Base-by-base conservation (phyloP, 148 eudicot species). In the Suaeda aralocaspica region DNA sequence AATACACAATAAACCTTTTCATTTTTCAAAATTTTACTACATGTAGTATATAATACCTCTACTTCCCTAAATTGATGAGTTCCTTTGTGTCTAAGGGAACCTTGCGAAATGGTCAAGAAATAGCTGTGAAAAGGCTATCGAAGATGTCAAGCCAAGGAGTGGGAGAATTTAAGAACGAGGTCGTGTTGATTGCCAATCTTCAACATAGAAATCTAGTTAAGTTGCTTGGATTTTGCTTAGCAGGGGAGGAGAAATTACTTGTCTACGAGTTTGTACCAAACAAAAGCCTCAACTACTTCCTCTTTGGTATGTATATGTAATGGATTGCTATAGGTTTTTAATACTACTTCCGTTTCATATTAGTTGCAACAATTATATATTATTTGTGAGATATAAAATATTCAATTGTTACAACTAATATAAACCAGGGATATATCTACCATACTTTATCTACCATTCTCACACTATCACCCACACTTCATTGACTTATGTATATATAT, bases 231-330 rank as follows among this genome's bases (percentile, higher is more conserved):
- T 18, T 52, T 52, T 52, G 57, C 26, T 52, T 52, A 52, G 57
- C 57, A 52, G 28, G 26, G 22, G 26, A 52, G 11, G 57, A 52
- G 26, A 52, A 52, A 18, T 2, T 52, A 22, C 57, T 52, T 3
- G 57, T 52, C 10, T 52, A 52, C 22, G 57, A 52, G 22, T 52
- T 52, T 52, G 57, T 52, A 52, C n/a, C n/a, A n/a, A n/a, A n/a
- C n/a, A n/a, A n/a, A n/a, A n/a, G n/a, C n/a, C n/a, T n/a, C n/a
- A n/a, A 52, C 57, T 52, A 52, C 57, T 52, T 52, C 21, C 57
- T 52, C 9, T 52, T 52, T 6, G 57, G 57, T 52, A 52, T 52
- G 57, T 11, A 18, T 51, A 18, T 51, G 1, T 51, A 0, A 4
- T 19, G 18, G n/a, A 51, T 19, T 13, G 10, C 13, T 49, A 12